Conservation (phyloP, 192 early-diverging fungal species). For the Coemansia sp. region DNA sequence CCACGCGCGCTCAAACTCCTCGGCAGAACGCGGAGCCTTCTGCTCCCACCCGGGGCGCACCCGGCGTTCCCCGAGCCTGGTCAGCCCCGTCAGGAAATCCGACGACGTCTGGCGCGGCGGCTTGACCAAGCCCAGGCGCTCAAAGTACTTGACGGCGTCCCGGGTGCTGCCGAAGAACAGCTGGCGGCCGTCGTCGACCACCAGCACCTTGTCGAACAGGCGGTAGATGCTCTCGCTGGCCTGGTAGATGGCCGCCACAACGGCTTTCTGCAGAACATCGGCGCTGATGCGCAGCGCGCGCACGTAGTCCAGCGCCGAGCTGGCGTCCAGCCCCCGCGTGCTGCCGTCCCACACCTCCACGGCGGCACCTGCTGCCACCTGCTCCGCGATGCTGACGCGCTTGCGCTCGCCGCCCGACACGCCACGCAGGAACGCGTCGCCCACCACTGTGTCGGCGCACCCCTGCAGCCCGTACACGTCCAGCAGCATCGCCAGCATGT, state of each 20-base stretch:
- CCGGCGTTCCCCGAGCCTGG: conserved; percentile 57
- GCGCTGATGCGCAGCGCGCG: conserved; percentile 70
- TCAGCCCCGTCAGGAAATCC: conserved; percentile 66
- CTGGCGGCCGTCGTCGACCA: conserved; percentile 52
- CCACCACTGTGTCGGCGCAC: conserved; percentile 59
- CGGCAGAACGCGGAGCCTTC: conserved; percentile 55
- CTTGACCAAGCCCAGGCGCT: conserved; percentile 52
- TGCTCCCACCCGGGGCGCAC: conserved; percentile 58
- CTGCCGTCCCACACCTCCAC: conserved; percentile 69
- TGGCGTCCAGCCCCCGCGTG: conserved; percentile 77
- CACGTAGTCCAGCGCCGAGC: conserved; percentile 77
- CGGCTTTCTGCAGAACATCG: conserved; percentile 64
- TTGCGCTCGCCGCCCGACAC: conserved; percentile 80
- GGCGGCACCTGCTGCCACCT: conserved; percentile 61
- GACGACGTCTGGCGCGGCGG: conserved; percentile 57
- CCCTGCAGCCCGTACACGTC: conserved; percentile 54
- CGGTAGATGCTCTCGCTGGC: conserved; percentile 67
- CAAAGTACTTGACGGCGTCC: conserved; percentile 53
- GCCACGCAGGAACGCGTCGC: conserved; percentile 73
- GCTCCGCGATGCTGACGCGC: conserved; percentile 75
- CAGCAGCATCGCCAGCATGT: conserved; percentile 54
- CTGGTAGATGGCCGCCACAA: conserved; percentile 68
- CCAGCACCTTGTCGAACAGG: conserved; percentile 58
- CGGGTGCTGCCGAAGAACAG: conserved; percentile 57
- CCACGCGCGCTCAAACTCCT: conserved; percentile 69